Evolutionary conservation across 129 eudicot genomes (phyloP).

Genomic region (Escallonia rubra): DNA sequence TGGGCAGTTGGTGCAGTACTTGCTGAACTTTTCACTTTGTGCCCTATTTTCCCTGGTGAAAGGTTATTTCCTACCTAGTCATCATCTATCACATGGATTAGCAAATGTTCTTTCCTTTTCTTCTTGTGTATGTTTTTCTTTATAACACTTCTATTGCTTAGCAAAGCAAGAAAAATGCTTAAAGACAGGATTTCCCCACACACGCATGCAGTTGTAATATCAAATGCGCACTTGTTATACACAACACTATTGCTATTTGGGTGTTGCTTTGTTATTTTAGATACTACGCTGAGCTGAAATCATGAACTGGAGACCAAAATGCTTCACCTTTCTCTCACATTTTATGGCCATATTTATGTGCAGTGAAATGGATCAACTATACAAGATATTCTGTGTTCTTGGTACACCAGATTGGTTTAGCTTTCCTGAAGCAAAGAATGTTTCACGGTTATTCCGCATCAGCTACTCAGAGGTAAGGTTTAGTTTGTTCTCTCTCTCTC

Average conservation of each 20-base stretch:
- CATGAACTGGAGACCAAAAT: too few relatives aligned
- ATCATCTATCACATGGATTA: background rate
- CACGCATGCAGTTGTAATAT: background rate
- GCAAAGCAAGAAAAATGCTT: too few relatives aligned
- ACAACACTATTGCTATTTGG: background rate
- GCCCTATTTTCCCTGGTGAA: constrained; percentile 92
- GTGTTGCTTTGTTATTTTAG: too few relatives aligned
- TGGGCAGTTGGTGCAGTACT: constrained; percentile 98
- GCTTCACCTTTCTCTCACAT: too few relatives aligned
- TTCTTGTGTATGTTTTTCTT: too few relatives aligned
- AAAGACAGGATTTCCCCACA: too few relatives aligned
- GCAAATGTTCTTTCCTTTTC: background rate
- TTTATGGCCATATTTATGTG: background rate
- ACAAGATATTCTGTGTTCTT: constrained; percentile 87
- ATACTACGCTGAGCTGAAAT: too few relatives aligned
- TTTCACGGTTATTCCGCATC: constrained; percentile 45
- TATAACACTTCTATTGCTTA: too few relatives aligned
- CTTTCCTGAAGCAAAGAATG: constrained; percentile 68
- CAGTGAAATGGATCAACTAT: constrained; percentile 94
- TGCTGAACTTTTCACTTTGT: constrained; percentile 83
- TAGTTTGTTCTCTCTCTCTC: constrained; percentile 3
- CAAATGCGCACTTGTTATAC: background rate
- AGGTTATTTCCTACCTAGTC: constrained; percentile 38
- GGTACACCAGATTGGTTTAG: constrained; percentile 79
- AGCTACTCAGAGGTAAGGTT: constrained; percentile 51